Evolutionary conservation across 345 rosid species (phyloP), one percentile per base, ranked within the genome.

Genomic region (Eucalyptus urophylla): DNA sequence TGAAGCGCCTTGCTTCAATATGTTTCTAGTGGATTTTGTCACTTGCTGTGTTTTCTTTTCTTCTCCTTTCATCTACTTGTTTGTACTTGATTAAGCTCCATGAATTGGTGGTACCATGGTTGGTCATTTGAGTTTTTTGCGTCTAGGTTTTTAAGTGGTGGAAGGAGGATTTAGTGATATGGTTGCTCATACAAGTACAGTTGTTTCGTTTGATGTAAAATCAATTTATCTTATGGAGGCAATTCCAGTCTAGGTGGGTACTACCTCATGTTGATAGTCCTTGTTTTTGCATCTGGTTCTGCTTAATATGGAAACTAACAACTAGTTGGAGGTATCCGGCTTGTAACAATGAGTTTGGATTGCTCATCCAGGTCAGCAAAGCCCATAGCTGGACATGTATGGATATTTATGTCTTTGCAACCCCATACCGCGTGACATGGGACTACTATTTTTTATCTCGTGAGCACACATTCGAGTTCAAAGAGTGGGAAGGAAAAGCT

Each of bases 391-490:
- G 98, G 98, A 95, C 99, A 4, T 97, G 99, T 86, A 95, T 97
- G 97, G 99, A 97, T 92, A 90, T 98, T 88, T 95, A 97, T 92
- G 94, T 98, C 49, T 98, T 97, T 92, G 99, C 96, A 49, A 97
- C 99, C 88, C 99, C 99, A 49, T 96, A 96, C 65, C 96, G 96
- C 6, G 97, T 96, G 45, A 95, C 98, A 9, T 98, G 99, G 99
- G 98, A 98, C 91, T 97, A 95, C 92, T 96, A 97, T 90, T 93
- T 97, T 88, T 25, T 90, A 45, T 95, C 99, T 27, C 95, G 96
- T 50, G 98, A 96, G 92, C 99, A 98, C 88, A 95, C 96, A 14
- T 89, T 96, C 40, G 97, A 98, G 54, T 92, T 98, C 91, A 87
- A 91, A 17, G 95, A 95, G 92, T 96, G 99, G 99, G 98, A 95